Evolutionary conservation across 768 basidiomycete species (phyloP), one percentile per base, ranked within the genome.

Genomic region (Trametes maxima): DNA sequence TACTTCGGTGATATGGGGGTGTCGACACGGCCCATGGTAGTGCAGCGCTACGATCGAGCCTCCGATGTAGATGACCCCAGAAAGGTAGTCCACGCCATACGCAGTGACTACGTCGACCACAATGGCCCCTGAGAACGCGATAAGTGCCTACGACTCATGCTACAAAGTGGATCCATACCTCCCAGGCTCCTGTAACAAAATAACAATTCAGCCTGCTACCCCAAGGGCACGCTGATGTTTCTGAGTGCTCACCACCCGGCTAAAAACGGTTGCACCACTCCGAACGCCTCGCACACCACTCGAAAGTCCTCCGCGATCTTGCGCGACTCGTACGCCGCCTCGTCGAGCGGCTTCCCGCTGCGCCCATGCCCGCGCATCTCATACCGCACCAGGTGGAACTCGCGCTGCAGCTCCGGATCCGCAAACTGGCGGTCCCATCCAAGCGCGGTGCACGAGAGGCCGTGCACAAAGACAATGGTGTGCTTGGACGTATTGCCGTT

Each of bases 401-500:
- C 57, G 39, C 62, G 62, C 33, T 66, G 58, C 69, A 76, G 72
- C 21, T 56, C 43, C 5, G 67, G 57, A 59, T 79, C 74, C 10
- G 64, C 60, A 63, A 80, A 77, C 47, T 79, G 69, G 48, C 70
- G 70, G 47, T 79, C 78, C 65, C 76, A 80, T 10, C 72, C 73
- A 21, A 66, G 57, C 13, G 72, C 70, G 39, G 75, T 74, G 62
- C 75, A 69, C 7, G 70, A 68, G 56, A 82, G 68, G 2, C 79
- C 79, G 64, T 79, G 79, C 17, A 79, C 68, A 64, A 80, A 79
- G 44, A 80, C 75, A 25, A 82, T 57, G 44, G 74, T 69, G 35
- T 71, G 75, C 55, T 77, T 77, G 25, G 61, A 59, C 17, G 72
- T 71, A 59, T 79, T 64, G 16, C 79, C 79, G n/a, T 68, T 68